These are phyloP conservation scores for Leccinum rimulosum DNA, from an alignment of 768 basidiomycete species.

Conservation along the genomic window DNA sequence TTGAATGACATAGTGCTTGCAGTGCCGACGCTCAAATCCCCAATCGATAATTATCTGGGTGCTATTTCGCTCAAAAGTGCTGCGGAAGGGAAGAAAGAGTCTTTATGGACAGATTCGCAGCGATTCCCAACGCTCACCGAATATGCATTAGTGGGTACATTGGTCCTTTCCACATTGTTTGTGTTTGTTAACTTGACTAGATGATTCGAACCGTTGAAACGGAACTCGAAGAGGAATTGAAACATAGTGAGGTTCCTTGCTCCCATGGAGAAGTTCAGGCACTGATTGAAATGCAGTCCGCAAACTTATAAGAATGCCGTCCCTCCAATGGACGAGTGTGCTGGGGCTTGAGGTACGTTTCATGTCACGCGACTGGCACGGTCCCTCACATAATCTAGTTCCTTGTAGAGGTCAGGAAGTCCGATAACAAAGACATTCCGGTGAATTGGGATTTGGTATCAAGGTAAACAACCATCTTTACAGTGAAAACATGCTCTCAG, in stretches of 20 bases:
- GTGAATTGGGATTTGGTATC: conserved; percentile 64
- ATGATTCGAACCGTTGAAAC: conserved; percentile 63
- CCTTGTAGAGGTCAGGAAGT: conserved; percentile 74
- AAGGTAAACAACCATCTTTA: conserved; percentile 39
- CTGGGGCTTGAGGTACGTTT: conserved; percentile 64
- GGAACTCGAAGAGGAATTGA: conserved; percentile 74
- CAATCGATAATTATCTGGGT: conserved; percentile 51
- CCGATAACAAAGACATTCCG: conserved; percentile 45
- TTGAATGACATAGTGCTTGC: conserved; percentile 69
- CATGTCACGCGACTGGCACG: not conserved
- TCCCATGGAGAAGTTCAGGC: not conserved
- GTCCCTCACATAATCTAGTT: conserved; percentile 44
- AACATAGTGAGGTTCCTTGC: conserved; percentile 43
- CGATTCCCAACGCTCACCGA: conserved; percentile 57
- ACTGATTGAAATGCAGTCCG: conserved; percentile 48
- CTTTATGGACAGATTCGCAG: conserved; percentile 61
- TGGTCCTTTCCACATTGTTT: conserved; percentile 19
- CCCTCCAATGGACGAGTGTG: conserved; percentile 65
- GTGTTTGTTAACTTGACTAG: conserved; percentile 36
- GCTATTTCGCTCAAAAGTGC: conserved; percentile 63
- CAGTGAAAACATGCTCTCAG: not conserved
- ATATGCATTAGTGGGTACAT: conserved; percentile 48
- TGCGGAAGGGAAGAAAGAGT: conserved; percentile 60
- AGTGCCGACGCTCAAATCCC: conserved; percentile 61
- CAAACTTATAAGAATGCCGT: conserved; percentile 68